A percentile compares a stretch with the other conserved stretches of the same genome.
phyloP scores from a whole-genome alignment of 768 basidiomycete genomes.

The Mycena rebaudengoi region DNA sequence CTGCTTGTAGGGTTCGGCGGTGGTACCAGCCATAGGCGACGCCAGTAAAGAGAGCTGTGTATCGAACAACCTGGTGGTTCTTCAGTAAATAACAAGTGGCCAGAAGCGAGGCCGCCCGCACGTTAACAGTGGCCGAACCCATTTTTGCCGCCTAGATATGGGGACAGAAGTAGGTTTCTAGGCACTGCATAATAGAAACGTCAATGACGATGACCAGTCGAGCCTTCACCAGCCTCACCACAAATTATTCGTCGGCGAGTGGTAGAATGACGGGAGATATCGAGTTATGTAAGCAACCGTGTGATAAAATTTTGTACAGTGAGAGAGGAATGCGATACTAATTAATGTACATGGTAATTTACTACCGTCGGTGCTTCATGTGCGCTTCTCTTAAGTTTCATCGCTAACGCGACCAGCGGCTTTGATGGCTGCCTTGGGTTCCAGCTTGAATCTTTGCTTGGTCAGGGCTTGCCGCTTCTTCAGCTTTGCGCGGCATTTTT shows the following conservation, averaged over 20 bases:
- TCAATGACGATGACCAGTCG: not conserved
- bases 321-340: too few relatives aligned
- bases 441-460: slow-evolving; percentile 55
- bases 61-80: slow-evolving; percentile 83
- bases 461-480: slow-evolving; percentile 55
- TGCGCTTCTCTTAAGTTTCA: too few relatives aligned
- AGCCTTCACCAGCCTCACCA: slow-evolving; percentile 6
- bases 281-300: too few relatives aligned
- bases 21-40: slow-evolving; percentile 93
- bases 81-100: not conserved
- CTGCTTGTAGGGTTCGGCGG: slow-evolving; percentile 86
- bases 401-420: too few relatives aligned
- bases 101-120: slow-evolving; percentile 43
- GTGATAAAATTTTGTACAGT: not conserved
- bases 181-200: not conserved
- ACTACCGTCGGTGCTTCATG: too few relatives aligned
- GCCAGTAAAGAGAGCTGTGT: slow-evolving; percentile 88
- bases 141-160: slow-evolving; percentile 46
- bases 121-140: slow-evolving; percentile 82
- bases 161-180: slow-evolving; percentile 7
- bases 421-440: slow-evolving; percentile 35
- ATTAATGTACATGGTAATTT: too few relatives aligned
- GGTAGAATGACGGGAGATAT: not conserved
- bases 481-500: slow-evolving; percentile 51
- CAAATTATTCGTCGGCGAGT: slow-evolving; percentile 13